These are phyloP conservation scores for Barnettozyma pratensis DNA, from an alignment of 805 yeast species.

Conservation along the genomic window DNA sequence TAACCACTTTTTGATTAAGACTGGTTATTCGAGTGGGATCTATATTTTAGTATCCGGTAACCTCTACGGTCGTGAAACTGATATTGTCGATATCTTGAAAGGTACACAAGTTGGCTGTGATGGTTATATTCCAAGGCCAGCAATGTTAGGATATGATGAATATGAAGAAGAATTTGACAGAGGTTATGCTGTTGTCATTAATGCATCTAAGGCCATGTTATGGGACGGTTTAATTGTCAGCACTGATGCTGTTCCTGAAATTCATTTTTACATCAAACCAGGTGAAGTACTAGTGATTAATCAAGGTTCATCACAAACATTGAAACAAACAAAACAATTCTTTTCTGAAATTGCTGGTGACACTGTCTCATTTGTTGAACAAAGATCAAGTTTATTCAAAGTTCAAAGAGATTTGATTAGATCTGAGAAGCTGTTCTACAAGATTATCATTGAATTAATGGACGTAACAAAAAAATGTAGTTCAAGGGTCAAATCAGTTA, in stretches of 20 bases:
- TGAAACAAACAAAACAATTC: constrained; percentile 50
- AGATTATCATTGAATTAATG: constrained; percentile 60
- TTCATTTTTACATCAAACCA: constrained; percentile 48
- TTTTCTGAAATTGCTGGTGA: constrained; percentile 57
- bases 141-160: constrained; percentile 18
- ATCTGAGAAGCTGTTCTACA: constrained; percentile 61
- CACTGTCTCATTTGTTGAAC: constrained; percentile 49
- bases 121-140: constrained; percentile 26
- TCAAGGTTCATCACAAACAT: constrained; percentile 58
- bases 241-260: constrained; percentile 34
- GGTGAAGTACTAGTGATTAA: constrained; percentile 67
- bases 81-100: constrained; percentile 39
- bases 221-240: constrained; percentile 84
- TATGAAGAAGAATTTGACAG: constrained; percentile 27
- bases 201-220: constrained; percentile 77
- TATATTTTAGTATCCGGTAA: constrained; percentile 71
- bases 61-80: constrained; percentile 34
- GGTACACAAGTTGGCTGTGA: constrained; percentile 51
- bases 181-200: constrained; percentile 67
- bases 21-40: constrained; percentile 67
- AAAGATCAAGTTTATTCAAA: constrained; percentile 62
- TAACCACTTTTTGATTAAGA: constrained; percentile 72
- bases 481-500: constrained; percentile 48
- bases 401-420: constrained; percentile 70
- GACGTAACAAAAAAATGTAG: constrained; percentile 48